These are phyloP conservation scores for Ceratobasidium sp. DNA, from an alignment of 1,284 basidiomycete genomes.

Conservation along the genomic window DNA sequence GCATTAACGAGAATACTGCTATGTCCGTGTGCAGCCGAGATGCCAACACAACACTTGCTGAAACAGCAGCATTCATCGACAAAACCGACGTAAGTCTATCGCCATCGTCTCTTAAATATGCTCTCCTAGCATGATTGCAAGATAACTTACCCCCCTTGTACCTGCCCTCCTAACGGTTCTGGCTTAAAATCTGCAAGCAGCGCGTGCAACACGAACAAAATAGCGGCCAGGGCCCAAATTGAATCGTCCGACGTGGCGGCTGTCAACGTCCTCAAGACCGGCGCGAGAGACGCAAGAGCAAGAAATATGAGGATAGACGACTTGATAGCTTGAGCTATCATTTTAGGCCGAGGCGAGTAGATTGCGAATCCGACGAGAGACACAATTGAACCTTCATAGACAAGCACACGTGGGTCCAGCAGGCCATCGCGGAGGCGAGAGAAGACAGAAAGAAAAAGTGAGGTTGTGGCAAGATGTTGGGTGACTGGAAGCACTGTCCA, in stretches of 20 bases:
- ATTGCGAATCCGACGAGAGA: slow-evolving; percentile 67
- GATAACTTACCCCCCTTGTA: slow-evolving; percentile 53
- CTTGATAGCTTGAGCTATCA: slow-evolving; percentile 34
- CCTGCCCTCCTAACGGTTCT: slow-evolving; percentile 45
- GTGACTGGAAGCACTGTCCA: slow-evolving; percentile 77
- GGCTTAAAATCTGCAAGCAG: slow-evolving; percentile 71
- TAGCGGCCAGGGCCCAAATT: slow-evolving; percentile 89
- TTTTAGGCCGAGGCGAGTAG: slow-evolving; percentile 54
- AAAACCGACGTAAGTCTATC: slow-evolving; percentile 84
- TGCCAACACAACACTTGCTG: slow-evolving; percentile 91
- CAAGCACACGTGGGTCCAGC: slow-evolving; percentile 72
- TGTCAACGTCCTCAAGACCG: slow-evolving; percentile 89
- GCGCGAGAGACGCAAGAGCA: slow-evolving; percentile 86
- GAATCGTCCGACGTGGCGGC: slow-evolving; percentile 95
- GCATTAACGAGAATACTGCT: slow-evolving; percentile 88
- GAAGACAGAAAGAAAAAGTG: slow-evolving; percentile 84
- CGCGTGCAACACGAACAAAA: slow-evolving; percentile 68
- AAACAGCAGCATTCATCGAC: slow-evolving; percentile 94
- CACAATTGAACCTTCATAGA: slow-evolving; percentile 68
- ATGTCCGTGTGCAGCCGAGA: slow-evolving; percentile 85
- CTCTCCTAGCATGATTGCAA: slow-evolving; percentile 41
- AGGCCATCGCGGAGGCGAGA: slow-evolving; percentile 68
- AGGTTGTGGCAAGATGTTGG: slow-evolving; percentile 83
- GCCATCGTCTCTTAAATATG: slow-evolving; percentile 44
- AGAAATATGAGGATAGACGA: slow-evolving; percentile 83